Base-by-base conservation (phyloP, 2,329 filamentous ascomycete species). In the Calonectria pseudoturangicola region DNA sequence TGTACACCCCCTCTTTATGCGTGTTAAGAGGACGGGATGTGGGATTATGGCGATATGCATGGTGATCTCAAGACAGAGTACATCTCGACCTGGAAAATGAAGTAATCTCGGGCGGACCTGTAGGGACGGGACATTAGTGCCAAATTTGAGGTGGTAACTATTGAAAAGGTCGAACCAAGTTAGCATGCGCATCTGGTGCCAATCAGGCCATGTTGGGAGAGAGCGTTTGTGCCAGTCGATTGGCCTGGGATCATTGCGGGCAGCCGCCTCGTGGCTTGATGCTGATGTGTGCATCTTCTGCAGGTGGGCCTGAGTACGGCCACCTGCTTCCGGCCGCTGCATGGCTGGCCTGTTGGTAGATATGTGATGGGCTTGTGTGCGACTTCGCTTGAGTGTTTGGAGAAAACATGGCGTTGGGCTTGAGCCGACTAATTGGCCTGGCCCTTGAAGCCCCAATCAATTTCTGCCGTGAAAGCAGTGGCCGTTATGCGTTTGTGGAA, bases 211-310 rank as follows among this genome's bases (percentile, higher is more conserved):
- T 64, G 47, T 25, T 68, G 39, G 50, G 58, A 68, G 56, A 67
- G 27, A 21, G 47, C 21, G 56, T 62, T n/a, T 16, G 21, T 12
- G 36, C 13, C 27, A 15, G 33, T 60, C 56, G 36, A 70, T 66
- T 70, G 62, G 68, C 33, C 60, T 13, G 16, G 36, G 47, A 39
- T 63, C 28, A 50, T 67, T 68, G 54, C 48, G 58, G 64, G 56
- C 56, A 64, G 56, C 36, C 69, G 64, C 47, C 47, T 68, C 48
- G 65, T 68, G 70, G 64, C 70, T 67, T 47, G 54, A 48, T 66
- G 51, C n/a, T 36, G 54, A 27, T 67, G 65, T 54, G 33, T 63
- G 54, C 30, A 27, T 48, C 43, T 41, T 47, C 43, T 63, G 68
- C 63, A 45, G 67, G 62, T 36, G 64, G 69, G 54, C 54, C 54